Conservation (phyloP, 257 asterid genomes). For the Solanum appendiculatum region DNA sequence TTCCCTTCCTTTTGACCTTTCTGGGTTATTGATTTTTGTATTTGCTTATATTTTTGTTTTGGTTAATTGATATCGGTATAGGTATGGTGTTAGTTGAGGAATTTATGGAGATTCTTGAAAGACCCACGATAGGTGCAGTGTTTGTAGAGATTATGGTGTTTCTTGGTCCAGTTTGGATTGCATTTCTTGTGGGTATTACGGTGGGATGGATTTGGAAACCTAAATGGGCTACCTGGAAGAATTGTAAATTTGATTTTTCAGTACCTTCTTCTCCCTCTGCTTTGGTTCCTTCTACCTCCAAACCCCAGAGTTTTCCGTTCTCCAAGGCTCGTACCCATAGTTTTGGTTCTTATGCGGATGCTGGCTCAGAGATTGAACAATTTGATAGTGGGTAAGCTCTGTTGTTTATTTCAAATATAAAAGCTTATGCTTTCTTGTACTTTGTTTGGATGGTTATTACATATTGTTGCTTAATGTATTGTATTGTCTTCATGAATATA, state of each 20-base stretch:
- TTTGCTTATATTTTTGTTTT: not conserved
- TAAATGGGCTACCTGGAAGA: constrained; percentile 51
- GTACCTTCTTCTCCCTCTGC: constrained; percentile 51
- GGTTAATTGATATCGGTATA: not conserved
- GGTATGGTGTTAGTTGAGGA: constrained; percentile 40
- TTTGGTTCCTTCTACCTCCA: constrained; percentile 6
- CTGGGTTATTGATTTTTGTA: not conserved
- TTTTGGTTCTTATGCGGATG: constrained; percentile 6
- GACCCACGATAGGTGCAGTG: constrained; percentile 46
- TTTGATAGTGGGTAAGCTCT: not conserved
- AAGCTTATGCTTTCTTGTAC: not conserved
- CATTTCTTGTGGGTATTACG: constrained; percentile 57
- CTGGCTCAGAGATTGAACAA: not conserved
- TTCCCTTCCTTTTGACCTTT: not conserved
- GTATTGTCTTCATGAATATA: not conserved
- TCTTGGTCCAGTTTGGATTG: constrained; percentile 68
- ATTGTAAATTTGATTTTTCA: constrained; percentile 49
- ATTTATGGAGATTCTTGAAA: constrained; percentile 44
- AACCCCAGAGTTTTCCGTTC: not conserved
- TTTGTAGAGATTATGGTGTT: constrained; percentile 47
- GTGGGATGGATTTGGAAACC: constrained; percentile 98
- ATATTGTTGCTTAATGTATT: not conserved
- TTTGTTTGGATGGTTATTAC: not conserved
- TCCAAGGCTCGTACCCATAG: not conserved
- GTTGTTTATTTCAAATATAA: not conserved